Evolutionary conservation across 176 grass and related monocot species (phyloP).

Genomic region (Aegilops sharonensis): DNA sequence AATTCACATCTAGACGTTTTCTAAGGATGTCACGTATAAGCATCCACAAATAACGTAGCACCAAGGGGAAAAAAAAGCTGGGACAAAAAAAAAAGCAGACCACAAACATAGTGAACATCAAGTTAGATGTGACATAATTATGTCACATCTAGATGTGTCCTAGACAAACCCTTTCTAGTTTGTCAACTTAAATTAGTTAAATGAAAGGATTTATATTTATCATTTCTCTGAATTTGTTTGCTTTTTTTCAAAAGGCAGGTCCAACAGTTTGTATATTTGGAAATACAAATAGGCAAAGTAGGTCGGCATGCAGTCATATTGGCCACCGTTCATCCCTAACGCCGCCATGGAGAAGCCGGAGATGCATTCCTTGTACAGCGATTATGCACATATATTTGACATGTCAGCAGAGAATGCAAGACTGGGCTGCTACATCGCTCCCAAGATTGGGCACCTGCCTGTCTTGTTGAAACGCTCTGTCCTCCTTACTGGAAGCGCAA

Average conservation of each 20-base stretch:
- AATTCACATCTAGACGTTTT: too few relatives aligned
- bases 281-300: background rate
- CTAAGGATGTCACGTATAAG: too few relatives aligned
- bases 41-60: too few relatives aligned
- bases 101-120: too few relatives aligned
- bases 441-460: slow-evolving; percentile 14
- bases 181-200: background rate
- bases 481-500: slow-evolving; percentile 21
- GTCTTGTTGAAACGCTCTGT: slow-evolving; percentile 2
- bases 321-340: slow-evolving; percentile 23
- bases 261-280: background rate
- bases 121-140: too few relatives aligned
- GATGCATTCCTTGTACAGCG: slow-evolving; percentile 37
- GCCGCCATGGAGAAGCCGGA: slow-evolving; percentile 12
- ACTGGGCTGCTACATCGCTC: background rate
- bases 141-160: too few relatives aligned
- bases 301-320: slow-evolving; percentile 28
- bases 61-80: too few relatives aligned
- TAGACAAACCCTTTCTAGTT: too few relatives aligned
- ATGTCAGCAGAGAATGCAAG: slow-evolving; percentile 19
- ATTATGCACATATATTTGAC: slow-evolving; percentile 14
- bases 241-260: background rate
- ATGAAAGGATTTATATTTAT: background rate
- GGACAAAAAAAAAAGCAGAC: too few relatives aligned
- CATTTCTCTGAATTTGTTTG: background rate